These are phyloP conservation scores for Mortierella sp. DNA, from an alignment of 371 early-diverging fungal genomes.

Conservation along the genomic window DNA sequence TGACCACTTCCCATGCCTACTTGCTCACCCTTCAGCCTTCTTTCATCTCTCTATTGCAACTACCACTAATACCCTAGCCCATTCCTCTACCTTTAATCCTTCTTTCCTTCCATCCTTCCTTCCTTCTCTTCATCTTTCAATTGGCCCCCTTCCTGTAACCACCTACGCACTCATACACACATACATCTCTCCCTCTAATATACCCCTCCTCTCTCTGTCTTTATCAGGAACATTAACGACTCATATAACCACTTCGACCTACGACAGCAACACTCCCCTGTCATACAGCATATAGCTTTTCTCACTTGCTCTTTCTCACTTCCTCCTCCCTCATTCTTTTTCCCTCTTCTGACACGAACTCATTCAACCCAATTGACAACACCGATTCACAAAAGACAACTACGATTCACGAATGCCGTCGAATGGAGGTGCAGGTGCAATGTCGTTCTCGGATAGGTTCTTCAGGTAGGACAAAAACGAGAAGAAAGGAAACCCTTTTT, in stretches of 20 bases:
- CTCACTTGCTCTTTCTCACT: background rate
- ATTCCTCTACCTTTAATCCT: background rate
- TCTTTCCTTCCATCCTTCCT: background rate
- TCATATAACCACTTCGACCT: too few species aligned
- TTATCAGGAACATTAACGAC: too few species aligned
- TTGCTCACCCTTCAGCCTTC: background rate
- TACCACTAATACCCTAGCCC: too few species aligned
- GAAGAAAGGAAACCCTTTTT: background rate
- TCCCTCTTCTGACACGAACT: background rate
- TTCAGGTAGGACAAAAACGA: constrained; percentile 45
- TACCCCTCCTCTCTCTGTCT: background rate
- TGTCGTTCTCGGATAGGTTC: constrained; percentile 49
- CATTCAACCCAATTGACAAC: background rate
- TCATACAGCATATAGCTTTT: background rate
- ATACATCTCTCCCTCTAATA: background rate
- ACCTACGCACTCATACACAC: too few species aligned
- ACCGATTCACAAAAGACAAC: too few species aligned
- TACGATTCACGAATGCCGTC: constrained; percentile 29
- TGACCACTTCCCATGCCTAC: background rate
- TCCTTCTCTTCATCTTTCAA: background rate
- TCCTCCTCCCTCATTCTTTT: background rate
- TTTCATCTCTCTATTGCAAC: too few species aligned
- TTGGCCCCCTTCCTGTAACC: background rate
- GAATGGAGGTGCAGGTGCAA: constrained; percentile 16
- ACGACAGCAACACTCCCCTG: background rate